Evolutionary conservation across 2,329 filamentous ascomycete genomes (phyloP), one percentile per base, ranked within the genome.

Genomic region (Fusarium dimerum): DNA sequence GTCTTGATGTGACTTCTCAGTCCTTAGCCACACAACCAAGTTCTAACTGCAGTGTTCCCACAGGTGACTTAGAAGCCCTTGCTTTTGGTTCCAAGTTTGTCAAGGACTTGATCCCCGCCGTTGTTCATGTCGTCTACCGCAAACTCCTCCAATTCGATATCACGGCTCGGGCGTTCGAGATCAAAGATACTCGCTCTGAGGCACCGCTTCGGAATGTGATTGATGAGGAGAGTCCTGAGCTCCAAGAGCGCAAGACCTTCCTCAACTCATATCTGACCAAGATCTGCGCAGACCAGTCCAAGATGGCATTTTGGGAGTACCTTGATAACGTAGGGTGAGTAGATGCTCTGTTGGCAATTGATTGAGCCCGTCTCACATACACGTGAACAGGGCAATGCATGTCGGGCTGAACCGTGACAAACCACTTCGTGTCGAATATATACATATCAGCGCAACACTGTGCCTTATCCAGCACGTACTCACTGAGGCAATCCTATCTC

Each of bases 121-220:
- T 56, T 9, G 44, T 48, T 3, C 54, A 56, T 36, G 29, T 56
- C 44, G 51, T 56, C 47, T 56, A 56, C 29, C 51, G 42, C 29
- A 56, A 56, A 40, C 54, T 56, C 6, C 54, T 56, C 17, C 50
- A 56, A 20, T 56, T 56, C 45, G 54, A 56, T 20, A 50, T 56
- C 9, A 56, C 54, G 5, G 54, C 54, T 18, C 54, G 54, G 13
- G 54, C 50, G 5, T 56, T 56, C 7, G 50, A 53, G n/a, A 20
- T 50, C 16, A 41, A 51, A 18, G 54, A 56, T 30, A 56, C 50
- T 1, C 51, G 50, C 10, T 56, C 54, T 2, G 54, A 56, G 16
- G 50, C 41, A 29, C 47, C 50, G 2, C 39, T 56, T 15, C 20
- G 53, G 18, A 51, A 45, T 6, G 16, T 40, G 2, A 13, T 56